Evolutionary conservation across 352 stramenopile genomes (phyloP).

Genomic region (Discostella stelligera): DNA sequence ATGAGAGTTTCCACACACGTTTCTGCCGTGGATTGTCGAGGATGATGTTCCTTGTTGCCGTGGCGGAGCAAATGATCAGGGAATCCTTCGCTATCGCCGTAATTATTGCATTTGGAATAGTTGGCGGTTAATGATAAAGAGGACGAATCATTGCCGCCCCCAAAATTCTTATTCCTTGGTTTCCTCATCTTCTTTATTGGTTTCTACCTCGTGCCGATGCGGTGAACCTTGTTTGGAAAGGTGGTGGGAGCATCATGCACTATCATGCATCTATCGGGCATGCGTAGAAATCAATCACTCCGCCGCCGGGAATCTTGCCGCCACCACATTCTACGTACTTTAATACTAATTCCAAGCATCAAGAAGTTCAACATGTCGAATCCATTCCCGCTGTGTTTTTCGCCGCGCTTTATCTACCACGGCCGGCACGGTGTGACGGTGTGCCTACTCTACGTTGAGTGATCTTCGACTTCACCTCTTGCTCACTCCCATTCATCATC

Average conservation of each 20-base stretch:
- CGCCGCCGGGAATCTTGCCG: too few species aligned
- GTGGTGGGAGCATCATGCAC: too few species aligned
- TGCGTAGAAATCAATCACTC: too few species aligned
- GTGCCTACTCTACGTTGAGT: neutral
- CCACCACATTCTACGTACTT: too few species aligned
- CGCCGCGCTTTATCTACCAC: neutral
- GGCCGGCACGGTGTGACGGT: too few species aligned
- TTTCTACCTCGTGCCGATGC: too few species aligned
- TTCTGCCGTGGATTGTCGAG: neutral
- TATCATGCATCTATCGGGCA: too few species aligned
- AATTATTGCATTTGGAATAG: slow-evolving; percentile 1
- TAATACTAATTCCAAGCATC: too few species aligned
- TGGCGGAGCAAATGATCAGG: slow-evolving; percentile 12
- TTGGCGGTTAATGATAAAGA: neutral
- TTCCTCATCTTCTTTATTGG: too few species aligned
- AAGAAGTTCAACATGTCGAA: too few species aligned
- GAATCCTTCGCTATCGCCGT: slow-evolving; percentile 6
- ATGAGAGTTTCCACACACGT: slow-evolving; percentile 30
- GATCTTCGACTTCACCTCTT: too few species aligned
- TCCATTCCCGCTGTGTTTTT: neutral
- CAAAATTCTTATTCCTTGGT: neutral
- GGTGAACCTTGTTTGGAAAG: too few species aligned
- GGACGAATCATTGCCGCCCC: neutral
- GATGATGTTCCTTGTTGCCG: slow-evolving; percentile 1
- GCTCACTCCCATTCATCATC: neutral